Conservation (phyloP, 441 rosid genomes). For the Manihot esculenta region DNA sequence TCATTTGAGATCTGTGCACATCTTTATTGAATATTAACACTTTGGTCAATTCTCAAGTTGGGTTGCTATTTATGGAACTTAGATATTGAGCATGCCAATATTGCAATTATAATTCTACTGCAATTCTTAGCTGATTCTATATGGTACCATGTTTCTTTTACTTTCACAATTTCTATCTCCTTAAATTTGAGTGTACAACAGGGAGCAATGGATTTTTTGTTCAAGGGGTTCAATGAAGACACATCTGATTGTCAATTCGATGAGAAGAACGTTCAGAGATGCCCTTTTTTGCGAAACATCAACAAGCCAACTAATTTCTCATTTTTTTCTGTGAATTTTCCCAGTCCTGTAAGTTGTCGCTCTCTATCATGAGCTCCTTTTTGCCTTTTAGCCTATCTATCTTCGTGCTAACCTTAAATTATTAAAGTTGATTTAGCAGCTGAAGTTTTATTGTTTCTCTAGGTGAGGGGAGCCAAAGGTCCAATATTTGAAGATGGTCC, state of each 20-base stretch:
- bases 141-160: neutral
- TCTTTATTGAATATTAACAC: neutral
- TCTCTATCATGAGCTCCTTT: neutral
- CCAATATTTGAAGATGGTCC: slow-evolving; percentile 91
- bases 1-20: neutral
- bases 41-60: neutral
- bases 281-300: slow-evolving; percentile 84
- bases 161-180: neutral
- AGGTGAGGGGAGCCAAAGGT: slow-evolving; percentile 58
- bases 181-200: neutral
- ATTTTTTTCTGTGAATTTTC: slow-evolving; percentile 48
- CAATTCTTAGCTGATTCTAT: neutral
- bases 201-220: slow-evolving; percentile 39
- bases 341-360: slow-evolving; percentile 42
- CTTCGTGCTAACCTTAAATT: neutral
- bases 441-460: slow-evolving; percentile 9
- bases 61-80: neutral
- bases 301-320: slow-evolving; percentile 70
- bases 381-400: neutral
- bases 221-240: slow-evolving; percentile 40
- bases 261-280: slow-evolving; percentile 53
- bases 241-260: slow-evolving; percentile 46
- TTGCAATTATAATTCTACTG: neutral
- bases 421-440: neutral
- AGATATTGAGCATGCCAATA: neutral